These are phyloP conservation scores for Zizania palustris DNA, from an alignment of 202 grass and related monocot genomes.

Conservation along the genomic window DNA sequence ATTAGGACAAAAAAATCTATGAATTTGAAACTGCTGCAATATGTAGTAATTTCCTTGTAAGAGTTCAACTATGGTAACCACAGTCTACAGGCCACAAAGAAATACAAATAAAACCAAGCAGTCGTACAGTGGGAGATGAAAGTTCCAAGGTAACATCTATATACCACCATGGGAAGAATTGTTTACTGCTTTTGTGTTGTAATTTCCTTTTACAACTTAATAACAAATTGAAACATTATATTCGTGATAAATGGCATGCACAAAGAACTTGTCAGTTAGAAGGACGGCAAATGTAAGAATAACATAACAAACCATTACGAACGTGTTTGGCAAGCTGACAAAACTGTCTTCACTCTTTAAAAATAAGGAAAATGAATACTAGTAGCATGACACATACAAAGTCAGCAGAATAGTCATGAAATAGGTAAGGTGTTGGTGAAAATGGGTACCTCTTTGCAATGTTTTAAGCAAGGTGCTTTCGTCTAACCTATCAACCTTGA, in stretches of 20 bases:
- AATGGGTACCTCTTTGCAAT: slow-evolving; percentile 75
- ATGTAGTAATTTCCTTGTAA: background rate
- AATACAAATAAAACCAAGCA: background rate
- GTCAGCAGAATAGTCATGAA: slow-evolving; percentile 26
- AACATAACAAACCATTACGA: background rate
- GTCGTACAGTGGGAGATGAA: background rate
- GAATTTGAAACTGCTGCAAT: slow-evolving; percentile 2
- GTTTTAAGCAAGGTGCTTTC: slow-evolving; percentile 89
- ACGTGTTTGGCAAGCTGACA: slow-evolving; percentile 15
- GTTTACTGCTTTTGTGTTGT: background rate
- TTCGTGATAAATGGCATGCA: background rate
- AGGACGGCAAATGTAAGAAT: background rate
- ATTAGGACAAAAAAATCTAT: no score
- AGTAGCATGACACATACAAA: slow-evolving; percentile 17
- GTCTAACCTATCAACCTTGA: slow-evolving; percentile 87
- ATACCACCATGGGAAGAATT: slow-evolving; percentile 8
- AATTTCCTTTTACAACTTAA: slow-evolving; percentile 2
- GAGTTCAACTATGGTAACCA: no score
- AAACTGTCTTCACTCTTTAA: slow-evolving; percentile 8
- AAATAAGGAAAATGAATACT: slow-evolving; percentile 4
- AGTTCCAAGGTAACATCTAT: slow-evolving; percentile 1
- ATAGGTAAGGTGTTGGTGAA: slow-evolving; percentile 19
- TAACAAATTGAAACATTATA: slow-evolving; percentile 21
- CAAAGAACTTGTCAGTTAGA: slow-evolving; percentile 12
- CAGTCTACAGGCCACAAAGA: background rate